Evolutionary conservation across 371 early-diverging fungal genomes (phyloP).

Genomic region (Synchytrium microbalum): DNA sequence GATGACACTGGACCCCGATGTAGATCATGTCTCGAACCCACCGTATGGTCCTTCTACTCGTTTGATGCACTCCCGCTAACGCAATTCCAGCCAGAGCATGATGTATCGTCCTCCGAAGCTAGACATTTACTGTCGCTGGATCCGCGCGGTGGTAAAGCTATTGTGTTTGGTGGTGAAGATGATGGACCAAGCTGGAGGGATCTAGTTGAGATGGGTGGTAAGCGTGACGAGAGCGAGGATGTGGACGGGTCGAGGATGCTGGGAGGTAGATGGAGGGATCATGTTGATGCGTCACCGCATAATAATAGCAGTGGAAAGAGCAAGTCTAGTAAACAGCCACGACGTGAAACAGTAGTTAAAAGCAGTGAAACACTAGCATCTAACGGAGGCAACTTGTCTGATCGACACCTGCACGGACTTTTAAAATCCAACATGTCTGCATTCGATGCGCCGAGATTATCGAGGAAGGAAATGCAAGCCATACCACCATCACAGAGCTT

Average conservation of each 20-base stretch:
- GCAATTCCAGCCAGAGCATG: slow-evolving; percentile 33
- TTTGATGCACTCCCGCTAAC: slow-evolving; percentile 43
- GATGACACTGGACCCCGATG: slow-evolving; percentile 30
- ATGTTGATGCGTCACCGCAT: slow-evolving; percentile 1
- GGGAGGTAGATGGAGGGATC: slow-evolving; percentile 7
- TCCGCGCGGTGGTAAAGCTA: slow-evolving; percentile 7
- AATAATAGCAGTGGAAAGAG: slow-evolving; percentile 12
- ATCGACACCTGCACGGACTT: slow-evolving; percentile 14
- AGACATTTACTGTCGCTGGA: slow-evolving; percentile 22
- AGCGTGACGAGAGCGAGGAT: background rate
- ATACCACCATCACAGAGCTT: slow-evolving; percentile 26
- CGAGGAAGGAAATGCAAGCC: slow-evolving; percentile 18
- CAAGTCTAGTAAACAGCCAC: too few species aligned
- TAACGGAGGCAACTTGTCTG: slow-evolving; percentile 5
- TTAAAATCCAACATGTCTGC: background rate
- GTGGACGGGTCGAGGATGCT: background rate
- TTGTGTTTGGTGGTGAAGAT: slow-evolving; percentile 2
- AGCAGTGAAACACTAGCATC: slow-evolving; percentile 6
- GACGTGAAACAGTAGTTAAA: background rate
- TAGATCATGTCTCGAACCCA: slow-evolving; percentile 33
- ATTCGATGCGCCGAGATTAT: slow-evolving; percentile 13
- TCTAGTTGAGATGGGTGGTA: background rate
- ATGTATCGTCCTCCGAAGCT: slow-evolving; percentile 33
- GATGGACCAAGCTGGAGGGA: background rate
- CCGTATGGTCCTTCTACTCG: slow-evolving; percentile 38